Conservation (phyloP, 176 grass and related monocot genomes). For the Lolium perenne region DNA sequence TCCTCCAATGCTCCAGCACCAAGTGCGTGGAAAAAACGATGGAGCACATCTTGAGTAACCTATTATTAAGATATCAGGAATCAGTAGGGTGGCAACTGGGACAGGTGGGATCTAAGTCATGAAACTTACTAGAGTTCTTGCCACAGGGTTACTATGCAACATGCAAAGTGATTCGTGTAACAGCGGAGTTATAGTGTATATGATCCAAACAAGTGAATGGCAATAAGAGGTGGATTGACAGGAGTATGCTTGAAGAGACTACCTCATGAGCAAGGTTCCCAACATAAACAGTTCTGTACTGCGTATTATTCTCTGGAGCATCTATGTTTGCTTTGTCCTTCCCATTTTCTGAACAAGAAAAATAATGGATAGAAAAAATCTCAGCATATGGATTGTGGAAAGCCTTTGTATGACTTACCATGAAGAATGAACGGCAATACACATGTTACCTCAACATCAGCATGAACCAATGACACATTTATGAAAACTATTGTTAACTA, state of each 20-base stretch:
- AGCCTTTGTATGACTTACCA: conserved; percentile 17
- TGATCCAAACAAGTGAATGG: not conserved
- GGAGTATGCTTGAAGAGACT: conserved; percentile 21
- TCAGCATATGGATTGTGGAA: conserved; percentile 6
- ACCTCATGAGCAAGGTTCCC: conserved; percentile 87
- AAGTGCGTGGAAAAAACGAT: conserved; percentile 70
- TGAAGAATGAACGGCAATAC: not conserved
- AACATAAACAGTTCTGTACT: conserved; percentile 85
- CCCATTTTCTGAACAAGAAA: conserved; percentile 53
- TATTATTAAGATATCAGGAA: conserved; percentile 7
- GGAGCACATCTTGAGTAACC: conserved; percentile 61
- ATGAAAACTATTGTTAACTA: conserved; percentile 4
- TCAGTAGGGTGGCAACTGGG: not conserved
- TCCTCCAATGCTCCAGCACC: conserved; percentile 74
- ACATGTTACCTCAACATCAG: conserved; percentile 1
- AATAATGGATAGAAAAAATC: conserved; percentile 8
- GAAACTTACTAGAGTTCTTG: not conserved
- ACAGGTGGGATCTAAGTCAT: conserved; percentile 2
- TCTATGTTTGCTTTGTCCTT: conserved; percentile 65
- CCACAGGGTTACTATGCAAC: not conserved
- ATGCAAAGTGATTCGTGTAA: not conserved
- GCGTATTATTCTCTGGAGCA: conserved; percentile 77
- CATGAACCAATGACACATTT: conserved; percentile 23
- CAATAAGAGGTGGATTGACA: not conserved
- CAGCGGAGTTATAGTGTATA: not conserved